phyloP scores from a whole-genome alignment of 108 stramenopile species.

The Nitzschia putrida region DNA sequence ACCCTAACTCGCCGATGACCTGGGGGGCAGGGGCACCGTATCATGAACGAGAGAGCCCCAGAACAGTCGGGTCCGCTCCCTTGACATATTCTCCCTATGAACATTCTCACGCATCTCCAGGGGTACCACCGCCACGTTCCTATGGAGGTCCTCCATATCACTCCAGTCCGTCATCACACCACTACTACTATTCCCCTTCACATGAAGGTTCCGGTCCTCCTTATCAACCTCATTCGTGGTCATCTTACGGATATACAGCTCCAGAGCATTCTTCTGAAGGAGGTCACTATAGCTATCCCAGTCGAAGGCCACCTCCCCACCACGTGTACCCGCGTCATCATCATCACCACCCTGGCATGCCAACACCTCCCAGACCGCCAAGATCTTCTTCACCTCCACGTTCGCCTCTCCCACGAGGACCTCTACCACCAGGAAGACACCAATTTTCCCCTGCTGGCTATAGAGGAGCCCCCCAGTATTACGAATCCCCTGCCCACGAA shows the following conservation, averaged over 20 bases:
- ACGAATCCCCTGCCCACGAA: conserved; percentile 22
- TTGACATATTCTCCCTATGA: conserved; percentile 11
- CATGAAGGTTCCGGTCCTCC: not conserved
- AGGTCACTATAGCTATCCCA: not conserved
- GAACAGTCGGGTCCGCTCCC: conserved; percentile 17
- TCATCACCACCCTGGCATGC: not conserved
- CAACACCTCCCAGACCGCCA: conserved; percentile 2
- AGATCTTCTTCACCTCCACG: conserved; percentile 14
- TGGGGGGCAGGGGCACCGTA: conserved; percentile 20
- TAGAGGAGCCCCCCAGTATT: conserved; percentile 2
- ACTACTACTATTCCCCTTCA: not conserved
- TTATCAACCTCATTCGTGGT: conserved; percentile 5
- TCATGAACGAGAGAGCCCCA: conserved; percentile 8
- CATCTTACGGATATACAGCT: not conserved
- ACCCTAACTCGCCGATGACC: conserved; percentile 34
- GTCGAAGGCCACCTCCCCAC: not conserved
- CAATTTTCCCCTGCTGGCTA: conserved; percentile 33
- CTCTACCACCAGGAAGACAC: conserved; percentile 26
- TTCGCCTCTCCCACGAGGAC: conserved; percentile 19
- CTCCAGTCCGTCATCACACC: not conserved
- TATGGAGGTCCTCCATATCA: conserved; percentile 4
- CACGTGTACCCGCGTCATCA: not conserved
- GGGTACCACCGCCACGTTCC: not conserved
- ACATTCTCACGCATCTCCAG: not conserved
- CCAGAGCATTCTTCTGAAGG: too few species aligned